phyloP scores from a whole-genome alignment of 139 green algal species.

The Astrephomene gubernaculifera region DNA sequence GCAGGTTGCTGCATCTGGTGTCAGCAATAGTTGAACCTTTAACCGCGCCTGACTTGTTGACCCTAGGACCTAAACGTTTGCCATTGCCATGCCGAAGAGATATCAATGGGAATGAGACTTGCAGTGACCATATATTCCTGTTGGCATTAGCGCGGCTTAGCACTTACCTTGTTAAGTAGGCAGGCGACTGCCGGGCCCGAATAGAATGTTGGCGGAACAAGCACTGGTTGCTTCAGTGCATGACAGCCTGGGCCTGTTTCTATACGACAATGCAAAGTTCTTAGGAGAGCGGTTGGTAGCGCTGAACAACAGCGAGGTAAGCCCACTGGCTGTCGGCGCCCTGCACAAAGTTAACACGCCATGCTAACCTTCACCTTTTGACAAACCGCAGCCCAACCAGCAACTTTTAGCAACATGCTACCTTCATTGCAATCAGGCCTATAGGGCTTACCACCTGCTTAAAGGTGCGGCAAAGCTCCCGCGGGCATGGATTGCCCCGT shows the following conservation, averaged over 20 bases:
- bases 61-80: too few species aligned
- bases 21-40: too few species aligned
- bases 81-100: too few species aligned
- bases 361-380: background rate
- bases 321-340: background rate
- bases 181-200: too few species aligned
- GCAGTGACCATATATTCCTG: too few species aligned
- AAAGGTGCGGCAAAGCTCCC: constrained; percentile 51
- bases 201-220: constrained; percentile 34
- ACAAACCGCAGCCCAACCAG: constrained; percentile 79
- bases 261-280: constrained; percentile 90
- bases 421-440: constrained; percentile 78
- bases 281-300: constrained; percentile 88
- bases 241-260: constrained; percentile 70
- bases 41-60: too few species aligned
- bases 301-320: constrained; percentile 67
- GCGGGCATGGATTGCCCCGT: background rate
- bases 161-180: too few species aligned
- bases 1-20: too few species aligned
- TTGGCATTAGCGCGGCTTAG: too few species aligned
- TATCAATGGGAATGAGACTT: too few species aligned
- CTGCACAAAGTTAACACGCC: background rate
- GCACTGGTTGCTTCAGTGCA: constrained; percentile 59
- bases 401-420: constrained; percentile 89
- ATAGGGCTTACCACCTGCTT: constrained; percentile 83